Evolutionary conservation across 805 yeast species (phyloP), one percentile per base, ranked within the genome.

Genomic region (Schizosaccharomyces japonicus): DNA sequence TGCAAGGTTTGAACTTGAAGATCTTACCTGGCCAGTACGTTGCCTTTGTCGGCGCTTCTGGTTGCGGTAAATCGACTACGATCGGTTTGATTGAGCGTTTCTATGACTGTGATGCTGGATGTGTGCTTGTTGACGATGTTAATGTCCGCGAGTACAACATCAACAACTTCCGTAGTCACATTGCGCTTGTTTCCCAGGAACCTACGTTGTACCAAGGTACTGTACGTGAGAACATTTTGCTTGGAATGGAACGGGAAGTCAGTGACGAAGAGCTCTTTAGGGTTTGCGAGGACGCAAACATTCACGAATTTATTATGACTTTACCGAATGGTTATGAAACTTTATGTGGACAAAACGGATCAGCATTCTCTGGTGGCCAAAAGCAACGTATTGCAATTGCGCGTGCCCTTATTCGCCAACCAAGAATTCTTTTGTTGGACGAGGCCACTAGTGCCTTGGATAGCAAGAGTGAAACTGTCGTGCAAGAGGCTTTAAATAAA

Each of bases 11-110:
- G 21, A 50, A 52, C 45, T 48, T 58, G 19, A 34, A 42, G 2
- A 50, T 58, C 72, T 83, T 84, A 10, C 78, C 85, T 5, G 94
- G 94, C 5, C 62, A 75, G 55, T 81, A 78, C 55, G 85, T 83
- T 31, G 95, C 94, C 6, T 72, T 83, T 54, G 94, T 83, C 17
- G 95, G 94, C 1, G 77, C 92, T 85, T 3, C 76, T 80, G 23
- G 94, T 10, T 56, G 59, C 32, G 83, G 40, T 59, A 66, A 4
- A 49, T 49, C 52, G 44, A 55, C 58, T 0, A 66, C 76, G 5
- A 65, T 75, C 3, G 78, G 74, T 52, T 57, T 75, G 25, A 60
- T 76, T 32, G 63, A 75, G 52, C 61, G 79, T 44, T 72, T 72
- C 54, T 75, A 75, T 55, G 75, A 72, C 51, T 73, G 76, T 5